These are phyloP conservation scores for Cryoendolithus antarcticus DNA, from an alignment of 2,329 filamentous ascomycete genomes.

Conservation along the genomic window DNA sequence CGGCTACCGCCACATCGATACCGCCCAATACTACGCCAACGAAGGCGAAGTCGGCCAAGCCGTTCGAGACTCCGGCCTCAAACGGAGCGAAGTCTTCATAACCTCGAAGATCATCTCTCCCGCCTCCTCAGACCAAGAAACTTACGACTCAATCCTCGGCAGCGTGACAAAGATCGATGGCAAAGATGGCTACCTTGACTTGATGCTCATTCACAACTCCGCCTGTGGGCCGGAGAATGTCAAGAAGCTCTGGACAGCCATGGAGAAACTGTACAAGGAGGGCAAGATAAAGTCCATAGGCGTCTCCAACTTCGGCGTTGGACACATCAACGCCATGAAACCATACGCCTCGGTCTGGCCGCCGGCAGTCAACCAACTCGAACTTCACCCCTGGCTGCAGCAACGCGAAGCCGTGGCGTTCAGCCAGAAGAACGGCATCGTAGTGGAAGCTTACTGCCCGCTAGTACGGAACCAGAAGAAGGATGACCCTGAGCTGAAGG, in stretches of 20 bases:
- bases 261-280: conserved; percentile 49
- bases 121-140: conserved; percentile 42
- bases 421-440: conserved; percentile 46
- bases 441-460: conserved; percentile 53
- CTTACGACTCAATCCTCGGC: conserved; percentile 46
- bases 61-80: conserved; percentile 43
- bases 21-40: conserved; percentile 59
- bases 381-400: conserved; percentile 64
- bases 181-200: conserved; percentile 52
- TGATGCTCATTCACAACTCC: conserved; percentile 59
- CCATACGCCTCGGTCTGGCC: conserved; percentile 53
- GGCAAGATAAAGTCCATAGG: conserved; percentile 55
- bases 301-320: conserved; percentile 59
- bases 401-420: conserved; percentile 49
- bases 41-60: conserved; percentile 55
- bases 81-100: conserved; percentile 51
- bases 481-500: conserved; percentile 52
- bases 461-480: conserved; percentile 60
- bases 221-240: conserved; percentile 42
- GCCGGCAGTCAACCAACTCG: conserved; percentile 60
- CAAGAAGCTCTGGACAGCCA: conserved; percentile 52
- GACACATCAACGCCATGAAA: conserved; percentile 58
- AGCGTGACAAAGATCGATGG: conserved; percentile 52
- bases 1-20: conserved; percentile 54
- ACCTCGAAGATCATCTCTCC: conserved; percentile 57